Percentiles rank a stretch among this genome's conserved stretches.
phyloP scores from a whole-genome alignment of 768 basidiomycete genomes.

The Gloeophyllum trabeum region DNA sequence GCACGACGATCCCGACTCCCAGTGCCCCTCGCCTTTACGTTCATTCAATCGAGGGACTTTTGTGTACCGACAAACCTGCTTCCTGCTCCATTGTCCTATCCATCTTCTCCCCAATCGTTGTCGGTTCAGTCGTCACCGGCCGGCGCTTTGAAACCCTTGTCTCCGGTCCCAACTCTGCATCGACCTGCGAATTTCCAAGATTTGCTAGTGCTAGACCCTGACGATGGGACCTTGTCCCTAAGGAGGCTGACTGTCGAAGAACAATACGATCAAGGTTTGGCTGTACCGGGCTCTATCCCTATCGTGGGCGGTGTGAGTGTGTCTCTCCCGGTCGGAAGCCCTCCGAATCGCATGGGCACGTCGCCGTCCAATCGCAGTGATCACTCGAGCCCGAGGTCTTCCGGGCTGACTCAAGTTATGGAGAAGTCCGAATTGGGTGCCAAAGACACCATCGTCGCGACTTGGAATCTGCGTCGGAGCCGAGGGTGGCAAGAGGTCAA shows the following conservation, averaged over 20 bases:
- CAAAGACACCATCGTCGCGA: slow-evolving; percentile 37
- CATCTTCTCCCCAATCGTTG: slow-evolving; percentile 17
- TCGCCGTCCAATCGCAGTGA: slow-evolving; percentile 18
- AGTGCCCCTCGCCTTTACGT: slow-evolving; percentile 44
- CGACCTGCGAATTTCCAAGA: slow-evolving; percentile 47
- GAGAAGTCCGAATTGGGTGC: slow-evolving; percentile 25
- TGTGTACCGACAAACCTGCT: slow-evolving; percentile 29
- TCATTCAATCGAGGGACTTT: slow-evolving; percentile 27
- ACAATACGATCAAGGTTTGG: too few relatives aligned
- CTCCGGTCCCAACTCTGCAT: slow-evolving; percentile 14
- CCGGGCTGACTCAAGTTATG: slow-evolving; percentile 24
- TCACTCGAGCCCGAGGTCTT: slow-evolving; percentile 18
- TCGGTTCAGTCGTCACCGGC: slow-evolving; percentile 17
- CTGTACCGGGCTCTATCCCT: slow-evolving; percentile 16
- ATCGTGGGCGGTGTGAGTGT: slow-evolving; percentile 39
- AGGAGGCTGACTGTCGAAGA: too few relatives aligned
- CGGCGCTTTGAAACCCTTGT: slow-evolving; percentile 16
- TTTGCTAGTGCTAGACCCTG: slow-evolving; percentile 55
- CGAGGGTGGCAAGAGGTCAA: slow-evolving; percentile 44
- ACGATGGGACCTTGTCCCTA: slow-evolving; percentile 41
- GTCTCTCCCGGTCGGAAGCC: slow-evolving; percentile 45
- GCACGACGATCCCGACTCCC: slow-evolving; percentile 13
- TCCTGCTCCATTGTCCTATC: slow-evolving; percentile 15
- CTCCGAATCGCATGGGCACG: slow-evolving; percentile 23
- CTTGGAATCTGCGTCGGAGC: slow-evolving; percentile 50